Base-by-base conservation (phyloP, 805 yeast species). In the Diddensiella transvaalensis region DNA sequence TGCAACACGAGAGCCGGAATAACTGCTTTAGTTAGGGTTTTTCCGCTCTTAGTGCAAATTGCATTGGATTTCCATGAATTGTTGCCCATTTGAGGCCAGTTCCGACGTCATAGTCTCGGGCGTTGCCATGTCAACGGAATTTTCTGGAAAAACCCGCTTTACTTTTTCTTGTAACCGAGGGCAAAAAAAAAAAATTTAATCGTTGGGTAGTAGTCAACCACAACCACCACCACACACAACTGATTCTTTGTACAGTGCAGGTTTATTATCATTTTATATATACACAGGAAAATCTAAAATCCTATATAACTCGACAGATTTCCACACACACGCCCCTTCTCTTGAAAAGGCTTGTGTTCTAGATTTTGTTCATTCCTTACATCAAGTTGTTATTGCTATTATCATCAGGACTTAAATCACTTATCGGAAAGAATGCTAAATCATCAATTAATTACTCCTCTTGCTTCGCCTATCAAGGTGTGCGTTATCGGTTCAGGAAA, bases 401-500 rank as follows among this genome's bases (percentile, higher is more conserved):
- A 8, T 13, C 32, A 26, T 8, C 32, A 26, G 32, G 11, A 26
- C 32, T 26, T 26, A 13, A 26, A 8, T 26, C 13, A 26, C 13
- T 26, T 26, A 8, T 8, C 32, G 13, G 32, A 26, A 26, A 26
- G 11, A 26, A 35, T 35, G 38, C 15, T 35, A 18, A n/a, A 13
- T 35, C 15, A 35, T 35, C 17, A 8, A 35, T n/a, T 8, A 35
- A n/a, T 17, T 10, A 35, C 21, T 35, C 21, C 21, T 17, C 38
- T 40, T 26, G 33, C 43, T 22, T 22, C 18, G 19, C 43, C 32
- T n/a, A 19, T 40, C 18, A 22, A 23, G 60, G 76, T 83, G 38
- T 74, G 89, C 36, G 87, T 89, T 47, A 82, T 93, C 56, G 99
- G 99, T 37, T 89, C 97, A 24, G 99, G 98, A 65, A 91, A 91